Evolutionary conservation across 2,329 filamentous ascomycete genomes (phyloP).

Genomic region (Septoria petroselini): DNA sequence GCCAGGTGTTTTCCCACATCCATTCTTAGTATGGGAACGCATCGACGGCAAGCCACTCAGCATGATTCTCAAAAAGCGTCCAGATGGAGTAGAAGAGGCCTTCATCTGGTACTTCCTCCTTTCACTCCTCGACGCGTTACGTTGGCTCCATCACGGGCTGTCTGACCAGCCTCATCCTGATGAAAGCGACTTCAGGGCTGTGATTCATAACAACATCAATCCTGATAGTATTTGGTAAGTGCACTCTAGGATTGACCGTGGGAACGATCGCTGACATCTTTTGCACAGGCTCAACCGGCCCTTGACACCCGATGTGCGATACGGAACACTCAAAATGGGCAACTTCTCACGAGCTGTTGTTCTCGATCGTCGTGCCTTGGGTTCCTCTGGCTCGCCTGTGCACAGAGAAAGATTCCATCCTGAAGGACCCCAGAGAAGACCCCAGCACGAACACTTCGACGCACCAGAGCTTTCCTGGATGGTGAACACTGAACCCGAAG

Average conservation of each 20-base stretch:
- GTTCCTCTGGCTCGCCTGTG: neutral
- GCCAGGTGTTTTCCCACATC: slow-evolving; percentile 4
- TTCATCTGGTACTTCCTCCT: slow-evolving; percentile 21
- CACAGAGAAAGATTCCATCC: neutral
- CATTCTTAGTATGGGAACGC: slow-evolving; percentile 15
- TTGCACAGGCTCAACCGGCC: slow-evolving; percentile 8
- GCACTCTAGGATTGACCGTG: too few species aligned
- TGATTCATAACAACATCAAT: slow-evolving; percentile 42
- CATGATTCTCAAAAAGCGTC: slow-evolving; percentile 4
- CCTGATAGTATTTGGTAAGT: slow-evolving; percentile 35
- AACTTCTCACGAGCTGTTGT: slow-evolving; percentile 12
- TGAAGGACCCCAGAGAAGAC: neutral
- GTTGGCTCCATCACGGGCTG: slow-evolving; percentile 11
- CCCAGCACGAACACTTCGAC: slow-evolving; percentile 12
- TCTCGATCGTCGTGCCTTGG: neutral
- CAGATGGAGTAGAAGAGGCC: slow-evolving; percentile 15
- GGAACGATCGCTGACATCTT: too few species aligned
- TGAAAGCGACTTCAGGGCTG: slow-evolving; percentile 5
- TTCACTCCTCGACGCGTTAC: slow-evolving; percentile 14
- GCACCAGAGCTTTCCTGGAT: slow-evolving; percentile 15
- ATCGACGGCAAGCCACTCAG: slow-evolving; percentile 13
- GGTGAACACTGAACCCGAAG: slow-evolving; percentile 1
- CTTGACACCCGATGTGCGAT: neutral
- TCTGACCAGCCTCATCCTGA: neutral
- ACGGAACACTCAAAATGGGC: slow-evolving; percentile 17